Conservation (phyloP, 768 basidiomycete species). For the Auriculariales sp. region DNA sequence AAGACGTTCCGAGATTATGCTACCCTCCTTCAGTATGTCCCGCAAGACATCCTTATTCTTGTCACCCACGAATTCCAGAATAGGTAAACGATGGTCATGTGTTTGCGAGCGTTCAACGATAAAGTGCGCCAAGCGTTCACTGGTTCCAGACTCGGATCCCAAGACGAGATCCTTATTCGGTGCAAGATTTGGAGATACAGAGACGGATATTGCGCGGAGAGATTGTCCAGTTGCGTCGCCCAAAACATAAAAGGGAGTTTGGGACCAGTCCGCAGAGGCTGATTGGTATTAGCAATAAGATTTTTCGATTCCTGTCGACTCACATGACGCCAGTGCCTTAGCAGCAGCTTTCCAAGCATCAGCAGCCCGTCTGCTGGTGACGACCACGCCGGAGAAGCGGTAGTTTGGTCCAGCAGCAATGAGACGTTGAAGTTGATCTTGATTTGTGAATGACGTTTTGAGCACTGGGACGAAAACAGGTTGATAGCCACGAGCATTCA, state of each 20-base stretch:
- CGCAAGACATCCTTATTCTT: slow-evolving; percentile 65
- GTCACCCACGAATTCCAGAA: slow-evolving; percentile 77
- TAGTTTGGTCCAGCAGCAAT: slow-evolving; percentile 24
- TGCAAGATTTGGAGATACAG: slow-evolving; percentile 1
- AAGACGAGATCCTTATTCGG: slow-evolving; percentile 16
- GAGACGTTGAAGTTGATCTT: slow-evolving; percentile 26
- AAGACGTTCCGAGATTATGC: slow-evolving; percentile 31
- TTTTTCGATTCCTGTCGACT: background rate
- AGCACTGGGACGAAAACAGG: slow-evolving; percentile 56
- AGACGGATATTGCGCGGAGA: slow-evolving; percentile 22
- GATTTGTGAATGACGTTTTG: slow-evolving; percentile 45
- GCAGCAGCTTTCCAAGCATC: slow-evolving; percentile 51
- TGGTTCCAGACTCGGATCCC: slow-evolving; percentile 44
- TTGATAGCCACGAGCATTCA: slow-evolving; percentile 32
- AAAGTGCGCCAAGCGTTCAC: slow-evolving; percentile 49
- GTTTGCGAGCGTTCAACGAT: slow-evolving; percentile 29
- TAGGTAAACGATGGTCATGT: slow-evolving; percentile 7
- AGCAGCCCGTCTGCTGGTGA: slow-evolving; percentile 67
- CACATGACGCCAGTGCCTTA: background rate
- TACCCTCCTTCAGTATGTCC: slow-evolving; percentile 28
- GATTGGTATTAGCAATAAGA: slow-evolving; percentile 4
- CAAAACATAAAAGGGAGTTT: slow-evolving; percentile 64
- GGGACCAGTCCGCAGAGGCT: slow-evolving; percentile 31
- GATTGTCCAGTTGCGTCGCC: slow-evolving; percentile 47
- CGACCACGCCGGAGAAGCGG: slow-evolving; percentile 42